A percentile compares a stretch with the other conserved stretches of the same genome.
Conservation (phyloP, 2,329 filamentous ascomycete genomes). For the Fusarium fracticaudum region DNA sequence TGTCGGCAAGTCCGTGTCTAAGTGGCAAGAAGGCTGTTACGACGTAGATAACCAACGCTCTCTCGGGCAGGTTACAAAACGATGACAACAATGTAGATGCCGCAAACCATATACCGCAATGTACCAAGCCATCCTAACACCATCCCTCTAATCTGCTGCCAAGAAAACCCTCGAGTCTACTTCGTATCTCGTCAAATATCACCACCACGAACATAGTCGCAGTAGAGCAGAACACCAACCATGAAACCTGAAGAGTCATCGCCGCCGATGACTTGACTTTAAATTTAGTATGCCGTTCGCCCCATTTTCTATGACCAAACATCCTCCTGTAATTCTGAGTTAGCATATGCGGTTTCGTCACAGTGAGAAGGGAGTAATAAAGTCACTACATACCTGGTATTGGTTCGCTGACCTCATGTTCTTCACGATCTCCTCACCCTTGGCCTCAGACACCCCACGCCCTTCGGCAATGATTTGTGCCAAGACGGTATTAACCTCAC, state of each 20-base stretch:
- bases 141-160: constrained; percentile 27
- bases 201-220: constrained; percentile 4
- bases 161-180: constrained; percentile 36
- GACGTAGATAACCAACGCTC: constrained; percentile 5
- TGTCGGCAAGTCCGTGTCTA: background rate
- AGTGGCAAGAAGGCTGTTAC: background rate
- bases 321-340: constrained; percentile 65
- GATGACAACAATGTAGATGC: constrained; percentile 33
- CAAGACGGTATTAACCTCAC: constrained; percentile 89
- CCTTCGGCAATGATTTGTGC: constrained; percentile 87
- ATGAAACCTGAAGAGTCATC: constrained; percentile 37
- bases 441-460: constrained; percentile 81
- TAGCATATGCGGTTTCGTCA: constrained; percentile 14
- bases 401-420: constrained; percentile 93
- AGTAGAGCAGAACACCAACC: constrained; percentile 36
- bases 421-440: constrained; percentile 97
- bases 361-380: background rate
- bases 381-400: constrained; percentile 78
- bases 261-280: constrained; percentile 35
- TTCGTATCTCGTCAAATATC: constrained; percentile 38
- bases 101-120: constrained; percentile 27
- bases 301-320: constrained; percentile 69
- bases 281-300: constrained; percentile 21
- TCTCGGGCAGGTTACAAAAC: constrained; percentile 10
- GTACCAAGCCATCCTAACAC: constrained; percentile 27